Evolutionary conservation across 139 green algal genomes (phyloP).

Genomic region (Chlamydomonas applanata): DNA sequence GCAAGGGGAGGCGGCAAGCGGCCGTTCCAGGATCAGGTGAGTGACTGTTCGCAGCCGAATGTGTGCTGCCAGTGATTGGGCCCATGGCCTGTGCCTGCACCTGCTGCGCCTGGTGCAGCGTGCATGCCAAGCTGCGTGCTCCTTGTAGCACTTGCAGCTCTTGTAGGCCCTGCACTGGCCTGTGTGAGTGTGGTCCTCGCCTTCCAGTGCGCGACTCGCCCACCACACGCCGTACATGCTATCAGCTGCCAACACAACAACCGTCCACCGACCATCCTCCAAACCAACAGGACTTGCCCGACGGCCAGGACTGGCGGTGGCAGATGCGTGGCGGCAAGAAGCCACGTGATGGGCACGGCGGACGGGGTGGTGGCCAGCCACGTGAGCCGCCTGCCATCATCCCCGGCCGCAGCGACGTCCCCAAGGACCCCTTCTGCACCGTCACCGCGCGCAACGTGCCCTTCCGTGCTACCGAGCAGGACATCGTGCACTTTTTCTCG

Average conservation of each 20-base stretch:
- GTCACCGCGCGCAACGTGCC: conserved; percentile 78
- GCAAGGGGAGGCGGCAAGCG: not conserved
- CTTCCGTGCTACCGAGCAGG: conserved; percentile 60
- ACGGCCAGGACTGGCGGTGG: conserved; percentile 51
- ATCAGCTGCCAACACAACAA: too few relatives aligned
- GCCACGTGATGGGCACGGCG: not conserved
- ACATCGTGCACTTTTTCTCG: conserved; percentile 68
- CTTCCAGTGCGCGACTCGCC: too few relatives aligned
- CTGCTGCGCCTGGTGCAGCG: too few relatives aligned
- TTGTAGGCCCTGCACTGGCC: too few relatives aligned
- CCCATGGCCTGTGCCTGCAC: not conserved
- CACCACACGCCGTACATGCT: too few relatives aligned
- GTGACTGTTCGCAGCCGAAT: too few relatives aligned
- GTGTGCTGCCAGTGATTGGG: not conserved
- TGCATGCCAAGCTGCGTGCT: too few relatives aligned
- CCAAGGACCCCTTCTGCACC: conserved; percentile 62
- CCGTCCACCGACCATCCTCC: not conserved
- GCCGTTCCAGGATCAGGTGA: not conserved
- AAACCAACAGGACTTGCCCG: not conserved
- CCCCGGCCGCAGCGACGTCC: conserved; percentile 19
- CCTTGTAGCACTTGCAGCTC: too few relatives aligned
- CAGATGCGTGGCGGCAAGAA: conserved; percentile 43
- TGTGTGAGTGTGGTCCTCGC: too few relatives aligned
- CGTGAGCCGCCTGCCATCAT: conserved; percentile 24
- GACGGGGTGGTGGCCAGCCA: too few relatives aligned